These are phyloP conservation scores for Stachybotrys elegans DNA, from an alignment of 2,329 filamentous ascomycete species.

Conservation along the genomic window DNA sequence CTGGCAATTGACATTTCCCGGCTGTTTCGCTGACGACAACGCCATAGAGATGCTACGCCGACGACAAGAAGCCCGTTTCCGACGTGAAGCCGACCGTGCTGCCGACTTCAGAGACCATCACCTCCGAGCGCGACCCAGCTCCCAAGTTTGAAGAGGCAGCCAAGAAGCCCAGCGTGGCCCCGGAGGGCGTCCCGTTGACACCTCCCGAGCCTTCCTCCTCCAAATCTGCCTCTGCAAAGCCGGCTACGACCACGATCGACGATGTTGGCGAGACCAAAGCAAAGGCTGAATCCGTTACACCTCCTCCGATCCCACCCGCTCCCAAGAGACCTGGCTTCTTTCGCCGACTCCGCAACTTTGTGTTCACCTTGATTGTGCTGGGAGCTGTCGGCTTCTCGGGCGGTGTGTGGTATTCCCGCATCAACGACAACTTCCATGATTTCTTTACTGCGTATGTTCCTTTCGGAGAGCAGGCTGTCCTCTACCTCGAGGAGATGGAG, in stretches of 20 bases:
- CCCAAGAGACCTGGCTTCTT: slow-evolving; percentile 59
- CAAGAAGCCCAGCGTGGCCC: slow-evolving; percentile 29
- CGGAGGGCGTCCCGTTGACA: slow-evolving; percentile 31
- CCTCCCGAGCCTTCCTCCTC: slow-evolving; percentile 29
- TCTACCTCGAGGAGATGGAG: slow-evolving; percentile 93
- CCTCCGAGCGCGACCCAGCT: slow-evolving; percentile 37
- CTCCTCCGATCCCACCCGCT: slow-evolving; percentile 29
- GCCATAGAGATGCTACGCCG: slow-evolving; percentile 51
- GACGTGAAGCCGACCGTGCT: slow-evolving; percentile 45
- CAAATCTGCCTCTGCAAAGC: slow-evolving; percentile 17
- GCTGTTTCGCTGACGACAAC: slow-evolving; percentile 23
- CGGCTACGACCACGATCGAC: slow-evolving; percentile 13
- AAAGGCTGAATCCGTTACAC: slow-evolving; percentile 14
- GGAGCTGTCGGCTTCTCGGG: slow-evolving; percentile 76
- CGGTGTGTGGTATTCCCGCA: slow-evolving; percentile 85
- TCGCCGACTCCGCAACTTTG: slow-evolving; percentile 69
- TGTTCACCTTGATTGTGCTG: slow-evolving; percentile 72
- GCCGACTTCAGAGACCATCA: slow-evolving; percentile 49
- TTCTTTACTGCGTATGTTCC: slow-evolving; percentile 98
- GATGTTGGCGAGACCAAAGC: slow-evolving; percentile 15
- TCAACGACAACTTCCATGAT: slow-evolving; percentile 98
- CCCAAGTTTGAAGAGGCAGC: slow-evolving; percentile 31
- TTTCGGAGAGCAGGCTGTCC: slow-evolving; percentile 87
- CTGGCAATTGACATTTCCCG: slow-evolving; percentile 21
- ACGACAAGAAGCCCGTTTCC: slow-evolving; percentile 46